Percentiles rank a stretch among this genome's conserved stretches.
phyloP scores from a whole-genome alignment of 306 rosid genomes.

The Pyrus betulifolia region DNA sequence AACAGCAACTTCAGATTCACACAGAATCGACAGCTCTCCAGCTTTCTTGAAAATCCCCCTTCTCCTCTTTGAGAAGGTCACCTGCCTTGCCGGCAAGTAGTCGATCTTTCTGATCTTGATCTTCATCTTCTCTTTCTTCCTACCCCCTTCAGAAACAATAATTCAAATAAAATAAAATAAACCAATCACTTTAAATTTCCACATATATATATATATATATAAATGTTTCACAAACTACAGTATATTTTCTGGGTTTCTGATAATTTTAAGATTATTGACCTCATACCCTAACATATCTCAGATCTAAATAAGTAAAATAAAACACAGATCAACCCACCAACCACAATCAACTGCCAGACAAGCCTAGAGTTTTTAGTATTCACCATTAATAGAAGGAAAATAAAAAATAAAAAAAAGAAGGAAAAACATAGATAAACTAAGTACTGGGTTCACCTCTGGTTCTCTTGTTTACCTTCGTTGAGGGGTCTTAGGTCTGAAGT shows the following conservation, averaged over 20 bases:
- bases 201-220: no score
- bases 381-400: not conserved
- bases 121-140: not conserved
- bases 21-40: no score
- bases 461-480: not conserved
- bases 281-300: not conserved
- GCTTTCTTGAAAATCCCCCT: no score
- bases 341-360: not conserved
- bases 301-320: not conserved
- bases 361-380: no score
- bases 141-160: not conserved
- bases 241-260: not conserved
- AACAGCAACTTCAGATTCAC: no score
- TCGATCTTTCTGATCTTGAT: not conserved
- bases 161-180: no score
- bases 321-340: not conserved
- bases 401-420: no score
- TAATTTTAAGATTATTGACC: not conserved
- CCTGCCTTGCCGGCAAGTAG: no score
- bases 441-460: not conserved
- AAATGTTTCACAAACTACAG: no score
- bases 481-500: not conserved
- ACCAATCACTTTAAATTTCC: not conserved
- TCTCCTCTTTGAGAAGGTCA: no score
- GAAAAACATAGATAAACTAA: not conserved